Conservation (phyloP, 129 eudicot genomes). For the Dittrichia graveolens region DNA sequence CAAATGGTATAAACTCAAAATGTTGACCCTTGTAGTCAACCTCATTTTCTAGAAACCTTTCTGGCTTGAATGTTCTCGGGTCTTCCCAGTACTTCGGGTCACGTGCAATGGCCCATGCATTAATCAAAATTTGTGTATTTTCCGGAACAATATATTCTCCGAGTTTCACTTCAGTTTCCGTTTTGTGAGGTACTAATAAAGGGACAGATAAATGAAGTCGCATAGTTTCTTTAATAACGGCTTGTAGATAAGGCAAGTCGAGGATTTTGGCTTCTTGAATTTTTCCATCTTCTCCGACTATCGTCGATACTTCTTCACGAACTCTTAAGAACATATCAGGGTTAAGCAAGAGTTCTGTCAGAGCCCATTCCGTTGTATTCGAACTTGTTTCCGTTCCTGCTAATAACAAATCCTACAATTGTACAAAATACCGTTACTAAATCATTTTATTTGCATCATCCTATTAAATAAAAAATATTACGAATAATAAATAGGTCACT, state of each 20-base stretch:
- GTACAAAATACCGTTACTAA: not conserved
- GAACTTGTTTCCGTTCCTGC: constrained; percentile 45
- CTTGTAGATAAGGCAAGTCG: constrained; percentile 29
- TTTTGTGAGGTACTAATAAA: constrained; percentile 33
- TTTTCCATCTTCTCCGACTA: constrained; percentile 22
- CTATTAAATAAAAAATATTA: too few species aligned
- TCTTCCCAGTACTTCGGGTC: constrained; percentile 42
- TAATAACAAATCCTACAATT: constrained; percentile 33
- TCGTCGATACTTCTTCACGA: constrained; percentile 32
- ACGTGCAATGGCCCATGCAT: constrained; percentile 43
- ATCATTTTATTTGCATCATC: too few species aligned
- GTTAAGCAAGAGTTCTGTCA: constrained; percentile 35
- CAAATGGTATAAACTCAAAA: constrained; percentile 40
- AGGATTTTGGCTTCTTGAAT: constrained; percentile 38
- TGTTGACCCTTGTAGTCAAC: constrained; percentile 38
- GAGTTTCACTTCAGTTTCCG: constrained; percentile 32
- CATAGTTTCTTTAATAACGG: constrained; percentile 35
- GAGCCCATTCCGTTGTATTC: constrained; percentile 37
- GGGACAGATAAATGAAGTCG: constrained; percentile 27
- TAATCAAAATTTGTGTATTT: constrained; percentile 36
- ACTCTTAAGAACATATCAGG: constrained; percentile 29
- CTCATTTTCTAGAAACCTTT: constrained; percentile 34
- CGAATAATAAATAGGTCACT: too few species aligned
- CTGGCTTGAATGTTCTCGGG: constrained; percentile 36
- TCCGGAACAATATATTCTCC: constrained; percentile 32